Base-by-base conservation (phyloP, 768 basidiomycete genomes). In the Psilocybe sp. region DNA sequence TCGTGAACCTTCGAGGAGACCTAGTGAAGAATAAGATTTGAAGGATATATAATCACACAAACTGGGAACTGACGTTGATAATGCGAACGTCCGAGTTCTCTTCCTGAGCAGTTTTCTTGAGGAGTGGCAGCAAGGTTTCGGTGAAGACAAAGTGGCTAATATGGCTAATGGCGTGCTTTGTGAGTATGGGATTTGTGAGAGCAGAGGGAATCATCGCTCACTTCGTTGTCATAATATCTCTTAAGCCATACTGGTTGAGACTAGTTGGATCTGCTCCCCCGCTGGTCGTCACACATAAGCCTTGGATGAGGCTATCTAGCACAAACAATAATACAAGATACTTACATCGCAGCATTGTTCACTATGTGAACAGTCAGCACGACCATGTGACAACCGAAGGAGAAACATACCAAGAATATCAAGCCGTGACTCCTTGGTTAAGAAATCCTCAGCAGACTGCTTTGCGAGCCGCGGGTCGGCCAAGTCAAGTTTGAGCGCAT, bases 401-500 rank as follows among this genome's bases (percentile, higher is more conserved):
- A 28, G 23, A 28, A 7, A 28, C 70, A 19, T 40, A 74, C 75
- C 64, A 2, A 79, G 48, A 3, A 77, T 67, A 56, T 79, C 75
- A 39, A 79, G 54, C n/a, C 74, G 56, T n/a, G 54, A 53, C 56
- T 77, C 75, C 54, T 63, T 70, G 51, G 51, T 39, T n/a, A 71
- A 13, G 33, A 77, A 70, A 20, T 65, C 61, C 44, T 70, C 63
- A 5, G 69, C 75, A 1, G 69, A 60, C 19, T 55, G 37, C 51
- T 67, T 69, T 11, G 69, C 69, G 14, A 52, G 49, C 19, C 57
- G 60, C 16, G 72, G 69, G 50, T 73, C 71, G 18, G 61, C 62
- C 15, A 78, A 58, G 46, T 79, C 73, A 8, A 75, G 60, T 47
- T 69, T 55, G 13, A 74, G 60, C 61, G 61, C 74, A 13, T 63